Evolutionary conservation across 169 alveolate species (phyloP).

Genomic region (Babesia bigemina): DNA sequence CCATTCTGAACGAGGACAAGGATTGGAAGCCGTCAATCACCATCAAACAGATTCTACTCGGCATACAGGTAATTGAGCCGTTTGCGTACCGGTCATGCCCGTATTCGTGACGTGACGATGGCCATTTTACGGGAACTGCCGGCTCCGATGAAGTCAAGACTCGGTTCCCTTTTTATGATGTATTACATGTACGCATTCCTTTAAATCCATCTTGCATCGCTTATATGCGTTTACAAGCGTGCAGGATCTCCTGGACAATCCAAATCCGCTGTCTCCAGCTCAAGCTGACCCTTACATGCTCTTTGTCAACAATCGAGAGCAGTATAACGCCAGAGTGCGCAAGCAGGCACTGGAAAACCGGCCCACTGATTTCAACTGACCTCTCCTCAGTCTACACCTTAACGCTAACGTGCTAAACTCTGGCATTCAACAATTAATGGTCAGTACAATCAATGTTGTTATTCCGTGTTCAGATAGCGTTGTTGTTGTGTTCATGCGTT

Average conservation of each 20-base stretch:
- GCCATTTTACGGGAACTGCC: no score
- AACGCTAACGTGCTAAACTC: no score
- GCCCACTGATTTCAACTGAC: constrained; percentile 2
- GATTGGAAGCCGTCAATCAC: constrained; percentile 99
- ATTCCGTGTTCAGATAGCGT: no score
- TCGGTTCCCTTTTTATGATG: no score
- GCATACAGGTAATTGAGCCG: constrained; percentile 87
- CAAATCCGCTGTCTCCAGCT: constrained; percentile 97
- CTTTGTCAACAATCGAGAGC: constrained; percentile 89
- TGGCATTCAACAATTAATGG: no score
- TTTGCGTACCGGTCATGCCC: no score
- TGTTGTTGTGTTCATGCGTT: no score
- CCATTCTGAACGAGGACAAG: constrained; percentile 99
- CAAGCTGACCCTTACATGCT: constrained; percentile 94
- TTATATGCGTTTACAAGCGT: background rate
- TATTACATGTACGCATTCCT: no score
- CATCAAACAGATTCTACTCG: constrained; percentile 93
- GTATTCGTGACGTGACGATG: no score
- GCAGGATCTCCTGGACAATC: constrained; percentile 95
- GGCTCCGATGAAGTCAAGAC: no score
- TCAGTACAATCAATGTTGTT: no score
- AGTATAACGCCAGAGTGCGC: constrained; percentile 82
- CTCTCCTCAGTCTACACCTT: no score
- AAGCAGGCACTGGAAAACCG: constrained; percentile 75
- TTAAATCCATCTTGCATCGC: background rate